These are phyloP conservation scores for Ascobolus immersus DNA, from an alignment of 495 filamentous ascomycete species.

Conservation along the genomic window DNA sequence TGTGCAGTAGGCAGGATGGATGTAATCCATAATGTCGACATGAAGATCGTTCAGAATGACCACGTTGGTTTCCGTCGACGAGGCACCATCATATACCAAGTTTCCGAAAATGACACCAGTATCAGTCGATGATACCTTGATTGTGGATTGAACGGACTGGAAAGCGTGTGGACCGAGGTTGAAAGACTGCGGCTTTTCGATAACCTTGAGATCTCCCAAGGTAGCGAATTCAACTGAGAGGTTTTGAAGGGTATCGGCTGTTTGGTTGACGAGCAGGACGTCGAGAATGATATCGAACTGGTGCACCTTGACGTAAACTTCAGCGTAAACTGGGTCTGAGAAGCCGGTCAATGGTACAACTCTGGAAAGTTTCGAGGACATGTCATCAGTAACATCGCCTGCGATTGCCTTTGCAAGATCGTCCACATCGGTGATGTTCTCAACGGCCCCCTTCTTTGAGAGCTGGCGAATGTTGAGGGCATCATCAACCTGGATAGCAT, in stretches of 20 bases:
- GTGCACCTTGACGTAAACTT: slow-evolving; percentile 95
- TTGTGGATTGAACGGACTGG: slow-evolving; percentile 91
- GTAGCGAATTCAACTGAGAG: slow-evolving; percentile 95
- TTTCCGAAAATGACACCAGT: slow-evolving; percentile 99
- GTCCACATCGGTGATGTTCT: slow-evolving; percentile 65
- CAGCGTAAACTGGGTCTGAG: slow-evolving; percentile 92
- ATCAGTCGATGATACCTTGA: slow-evolving; percentile 96
- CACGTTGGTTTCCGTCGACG: slow-evolving; percentile 84
- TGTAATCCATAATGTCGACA: slow-evolving; percentile 99
- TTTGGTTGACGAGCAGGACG: slow-evolving; percentile 93
- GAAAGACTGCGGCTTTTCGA: slow-evolving; percentile 85
- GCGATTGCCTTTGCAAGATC: slow-evolving; percentile 89
- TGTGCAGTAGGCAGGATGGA: slow-evolving; percentile 84
- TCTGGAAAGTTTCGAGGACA: slow-evolving; percentile 76
- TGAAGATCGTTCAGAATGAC: slow-evolving; percentile 98
- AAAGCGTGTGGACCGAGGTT: slow-evolving; percentile 90
- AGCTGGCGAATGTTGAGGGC: slow-evolving; percentile 78
- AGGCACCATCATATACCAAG: slow-evolving; percentile 89
- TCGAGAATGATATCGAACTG: slow-evolving; percentile 98
- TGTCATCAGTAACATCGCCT: slow-evolving; percentile 49
- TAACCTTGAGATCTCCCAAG: slow-evolving; percentile 89
- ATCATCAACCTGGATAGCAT: slow-evolving; percentile 84
- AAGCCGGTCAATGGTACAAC: slow-evolving; percentile 97
- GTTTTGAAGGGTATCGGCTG: slow-evolving; percentile 86
- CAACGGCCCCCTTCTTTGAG: slow-evolving; percentile 66